These are phyloP conservation scores for Silene uniflora DNA, from an alignment of 148 eudicot genomes.

Conservation along the genomic window DNA sequence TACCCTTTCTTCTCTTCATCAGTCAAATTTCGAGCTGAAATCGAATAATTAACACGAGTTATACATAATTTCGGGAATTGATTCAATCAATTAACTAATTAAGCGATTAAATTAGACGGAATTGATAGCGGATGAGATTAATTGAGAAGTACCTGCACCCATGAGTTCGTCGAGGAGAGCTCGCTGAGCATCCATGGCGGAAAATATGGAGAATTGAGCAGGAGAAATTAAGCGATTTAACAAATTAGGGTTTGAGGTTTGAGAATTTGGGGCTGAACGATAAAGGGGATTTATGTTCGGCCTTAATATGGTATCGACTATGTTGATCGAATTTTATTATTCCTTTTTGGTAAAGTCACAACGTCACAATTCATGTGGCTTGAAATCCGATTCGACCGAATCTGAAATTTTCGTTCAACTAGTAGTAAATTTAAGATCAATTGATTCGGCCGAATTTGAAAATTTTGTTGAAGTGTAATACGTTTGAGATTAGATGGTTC, in stretches of 20 bases:
- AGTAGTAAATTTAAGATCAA: too few species aligned
- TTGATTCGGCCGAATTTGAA: background rate
- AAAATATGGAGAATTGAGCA: background rate
- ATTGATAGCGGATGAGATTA: background rate
- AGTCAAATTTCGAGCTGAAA: slow-evolving; percentile 81
- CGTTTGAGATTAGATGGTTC: too few species aligned
- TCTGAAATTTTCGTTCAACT: too few species aligned
- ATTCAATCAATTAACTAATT: background rate
- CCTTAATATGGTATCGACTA: background rate
- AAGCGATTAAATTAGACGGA: background rate
- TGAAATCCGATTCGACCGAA: background rate
- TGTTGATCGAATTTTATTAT: background rate
- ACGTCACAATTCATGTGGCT: background rate
- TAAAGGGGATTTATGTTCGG: background rate
- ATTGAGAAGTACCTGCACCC: slow-evolving; percentile 67
- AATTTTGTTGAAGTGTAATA: too few species aligned
- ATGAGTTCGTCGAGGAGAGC: slow-evolving; percentile 98
- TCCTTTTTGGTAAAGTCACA: too few species aligned
- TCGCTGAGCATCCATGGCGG: slow-evolving; percentile 91
- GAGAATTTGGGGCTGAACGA: background rate
- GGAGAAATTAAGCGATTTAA: too few species aligned
- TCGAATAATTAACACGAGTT: background rate
- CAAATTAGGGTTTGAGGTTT: background rate
- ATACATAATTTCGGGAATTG: background rate
- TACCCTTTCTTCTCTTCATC: slow-evolving; percentile 90